Percentiles rank a stretch among this genome's conserved stretches.
Evolutionary conservation across 805 yeast species (phyloP).

Genomic region (Yarrowia porcina): DNA sequence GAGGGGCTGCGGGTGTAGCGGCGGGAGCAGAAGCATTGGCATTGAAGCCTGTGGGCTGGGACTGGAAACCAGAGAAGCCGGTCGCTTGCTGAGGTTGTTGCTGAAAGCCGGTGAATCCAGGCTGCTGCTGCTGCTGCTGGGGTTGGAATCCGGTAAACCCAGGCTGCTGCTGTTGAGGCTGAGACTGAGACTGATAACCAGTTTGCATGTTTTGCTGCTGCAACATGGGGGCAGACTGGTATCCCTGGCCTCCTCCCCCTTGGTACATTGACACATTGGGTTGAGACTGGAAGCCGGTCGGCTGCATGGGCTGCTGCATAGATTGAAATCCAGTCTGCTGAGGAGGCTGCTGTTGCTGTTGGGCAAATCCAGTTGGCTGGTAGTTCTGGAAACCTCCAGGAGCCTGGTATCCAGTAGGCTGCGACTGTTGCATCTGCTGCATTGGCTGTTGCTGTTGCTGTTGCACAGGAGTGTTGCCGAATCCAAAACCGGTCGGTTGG

Average conservation of each 20-base stretch:
- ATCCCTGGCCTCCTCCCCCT: conserved; percentile 19
- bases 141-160: conserved; percentile 7
- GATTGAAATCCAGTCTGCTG: conserved; percentile 31
- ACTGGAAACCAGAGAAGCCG: neutral
- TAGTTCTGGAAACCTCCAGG: conserved; percentile 21
- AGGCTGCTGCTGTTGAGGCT: conserved; percentile 5
- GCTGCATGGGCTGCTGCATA: conserved; percentile 30
- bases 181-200: neutral
- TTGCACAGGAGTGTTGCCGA: conserved; percentile 22
- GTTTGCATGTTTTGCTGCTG: conserved; percentile 17
- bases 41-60: conserved; percentile 36
- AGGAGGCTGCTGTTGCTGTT: conserved; percentile 17
- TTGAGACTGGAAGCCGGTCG: conserved; percentile 25
- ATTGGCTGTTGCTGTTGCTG: conserved; percentile 23
- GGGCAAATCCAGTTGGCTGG: conserved; percentile 27
- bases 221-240: conserved; percentile 26
- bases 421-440: conserved; percentile 20
- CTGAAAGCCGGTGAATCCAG: conserved; percentile 25
- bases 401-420: conserved; percentile 13
- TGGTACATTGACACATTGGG: conserved; percentile 26
- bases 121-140: conserved; percentile 4
- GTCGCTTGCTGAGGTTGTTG: conserved; percentile 26
- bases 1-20: conserved; percentile 2
- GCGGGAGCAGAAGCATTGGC: conserved; percentile 20
- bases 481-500: conserved; percentile 29